Conservation (phyloP, 192 early-diverging fungal genomes). For the Linnemannia schmuckeri region DNA sequence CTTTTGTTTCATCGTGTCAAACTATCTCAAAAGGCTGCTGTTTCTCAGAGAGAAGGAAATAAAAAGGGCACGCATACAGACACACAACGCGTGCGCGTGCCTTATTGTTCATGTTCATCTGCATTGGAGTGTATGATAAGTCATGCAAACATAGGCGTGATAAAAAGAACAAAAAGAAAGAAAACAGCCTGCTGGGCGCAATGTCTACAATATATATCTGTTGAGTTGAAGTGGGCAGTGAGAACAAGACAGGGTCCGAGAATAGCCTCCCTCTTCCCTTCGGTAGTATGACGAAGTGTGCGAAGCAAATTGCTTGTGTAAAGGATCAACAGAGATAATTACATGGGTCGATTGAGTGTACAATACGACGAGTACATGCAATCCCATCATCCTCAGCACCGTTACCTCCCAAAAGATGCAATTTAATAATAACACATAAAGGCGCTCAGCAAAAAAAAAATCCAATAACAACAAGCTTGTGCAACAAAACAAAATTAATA, state of each 20-base stretch:
- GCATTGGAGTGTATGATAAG: neutral
- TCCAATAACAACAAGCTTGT: neutral
- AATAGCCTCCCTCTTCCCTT: neutral
- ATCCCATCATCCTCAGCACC: neutral
- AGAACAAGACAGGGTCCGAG: neutral
- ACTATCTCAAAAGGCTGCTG: neutral
- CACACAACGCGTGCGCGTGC: no score
- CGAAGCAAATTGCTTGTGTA: no score
- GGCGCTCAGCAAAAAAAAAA: constrained; percentile 4
- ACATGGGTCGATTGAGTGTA: neutral
- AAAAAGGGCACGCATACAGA: neutral
- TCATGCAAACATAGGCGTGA: neutral
- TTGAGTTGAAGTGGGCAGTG: no score
- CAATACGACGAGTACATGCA: neutral
- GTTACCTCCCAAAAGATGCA: neutral
- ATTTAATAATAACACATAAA: constrained; percentile 3
- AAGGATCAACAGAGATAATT: no score
- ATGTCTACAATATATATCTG: neutral
- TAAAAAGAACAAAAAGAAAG: neutral
- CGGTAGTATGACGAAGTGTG: neutral
- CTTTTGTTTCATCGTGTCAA: neutral
- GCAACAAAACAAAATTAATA: constrained; percentile 4
- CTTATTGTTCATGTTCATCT: neutral
- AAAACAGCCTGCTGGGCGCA: neutral
- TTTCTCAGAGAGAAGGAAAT: neutral